Evolutionary conservation across 2,329 filamentous ascomycete genomes (phyloP).

Genomic region (Epichloe typhina): DNA sequence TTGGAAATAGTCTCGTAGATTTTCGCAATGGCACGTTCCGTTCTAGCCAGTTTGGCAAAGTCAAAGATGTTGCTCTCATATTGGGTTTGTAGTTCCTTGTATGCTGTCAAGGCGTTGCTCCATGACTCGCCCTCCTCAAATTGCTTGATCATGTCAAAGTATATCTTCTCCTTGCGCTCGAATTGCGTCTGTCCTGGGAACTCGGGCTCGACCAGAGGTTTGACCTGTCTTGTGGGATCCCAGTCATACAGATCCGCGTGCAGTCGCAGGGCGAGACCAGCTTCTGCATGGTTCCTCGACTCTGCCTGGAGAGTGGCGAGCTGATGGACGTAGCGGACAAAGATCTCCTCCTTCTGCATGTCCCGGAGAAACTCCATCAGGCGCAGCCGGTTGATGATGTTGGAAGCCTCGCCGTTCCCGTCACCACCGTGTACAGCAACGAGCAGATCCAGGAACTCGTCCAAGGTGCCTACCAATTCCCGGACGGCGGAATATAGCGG

Average conservation of each 20-base stretch:
- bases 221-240: constrained; percentile 58
- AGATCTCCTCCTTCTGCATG: constrained; percentile 95
- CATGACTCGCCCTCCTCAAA: constrained; percentile 93
- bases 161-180: constrained; percentile 82
- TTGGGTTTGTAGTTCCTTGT: constrained; percentile 81
- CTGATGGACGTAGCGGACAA: constrained; percentile 90
- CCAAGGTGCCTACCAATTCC: constrained; percentile 69
- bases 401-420: constrained; percentile 57
- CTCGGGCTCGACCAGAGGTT: constrained; percentile 57
- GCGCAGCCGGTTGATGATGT: constrained; percentile 76
- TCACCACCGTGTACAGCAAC: constrained; percentile 78
- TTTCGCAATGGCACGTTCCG: constrained; percentile 79
- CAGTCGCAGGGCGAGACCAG: constrained; percentile 74
- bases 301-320: constrained; percentile 65
- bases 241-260: constrained; percentile 90
- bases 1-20: constrained; percentile 83
- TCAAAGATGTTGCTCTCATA: constrained; percentile 86
- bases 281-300: constrained; percentile 70
- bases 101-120: constrained; percentile 76
- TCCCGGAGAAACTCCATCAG: constrained; percentile 94
- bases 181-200: constrained; percentile 78
- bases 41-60: constrained; percentile 79
- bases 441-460: constrained; percentile 81
- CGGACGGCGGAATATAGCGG: constrained; percentile 63
- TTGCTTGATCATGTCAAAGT: constrained; percentile 88